Evolutionary conservation across 176 grass and related monocot genomes (phyloP).

Genomic region (Zea mays): Zm-B73-REFERENCE-NAM-5.0 NC_050097.1:209380501-209381000

Average conservation of each 20-base stretch:
- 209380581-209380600: constrained; percentile 39
- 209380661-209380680: constrained; percentile 35
- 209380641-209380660: constrained; percentile 31
- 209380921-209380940: too few species aligned
- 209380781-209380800: background rate
- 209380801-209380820: background rate
- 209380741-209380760: background rate
- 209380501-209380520: constrained; percentile 56
- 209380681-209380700: background rate
- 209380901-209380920: too few species aligned
- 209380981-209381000: background rate
- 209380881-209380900: too few species aligned
- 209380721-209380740: background rate
- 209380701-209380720: background rate
- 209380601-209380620: constrained; percentile 22
- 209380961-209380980: too few species aligned
- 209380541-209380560: constrained; percentile 39
- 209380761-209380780: background rate
- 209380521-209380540: constrained; percentile 66
- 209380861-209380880: too few species aligned
- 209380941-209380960: too few species aligned
- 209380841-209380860: background rate
- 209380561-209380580: constrained; percentile 30
- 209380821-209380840: background rate
- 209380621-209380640: constrained; percentile 15